Evolutionary conservation across 140 eudicot species (phyloP), one percentile per base, ranked within the genome.

Genomic region (Stevia rebaudiana): DNA sequence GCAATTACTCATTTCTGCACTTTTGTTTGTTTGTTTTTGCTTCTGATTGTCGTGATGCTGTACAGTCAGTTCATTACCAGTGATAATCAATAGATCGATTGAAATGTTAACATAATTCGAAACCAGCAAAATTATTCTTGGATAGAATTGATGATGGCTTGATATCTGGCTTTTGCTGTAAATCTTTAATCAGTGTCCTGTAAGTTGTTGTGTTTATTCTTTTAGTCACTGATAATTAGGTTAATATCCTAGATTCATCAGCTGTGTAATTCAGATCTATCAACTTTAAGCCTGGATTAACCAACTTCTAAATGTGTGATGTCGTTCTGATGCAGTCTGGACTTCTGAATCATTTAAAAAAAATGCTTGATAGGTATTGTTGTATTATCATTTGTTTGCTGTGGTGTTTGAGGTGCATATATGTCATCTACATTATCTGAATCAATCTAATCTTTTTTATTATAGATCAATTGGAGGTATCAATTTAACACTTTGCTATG

Each of bases 191-290:
- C 35, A 51, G 24, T 49, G n/a, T 15, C 3, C 8, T 64, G 21
- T 46, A 16, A 28, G 58, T 54, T n/a, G n/a, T n/a, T n/a, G n/a
- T n/a, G n/a, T n/a, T n/a, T 52, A 23, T 22, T 39, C 43, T 33
- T 12, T n/a, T 50, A 40, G 51, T 50, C n/a, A 68, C 33, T 68
- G 73, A 15, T 41, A 15, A 11, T 54, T 36, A 21, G 67, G 61
- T 22, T 60, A 18, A 31, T 36, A 46, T 15, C 17, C 54, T 50
- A 54, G 36, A 43, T 42, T 53, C 44, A 30, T 4, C 46, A 8
- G 44, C 9, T 16, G 37, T 31, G 17, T 17, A 15, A 17, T 58
- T 30, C 54, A 28, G 72, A 3, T 69, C 44, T 31, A 24, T 28
- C 16, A 1, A 69, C 4, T 47, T 17, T 43, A 30, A 43, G 31